Base-by-base conservation (phyloP, 371 early-diverging fungal genomes). In the Apophysomyces elegans region DNA sequence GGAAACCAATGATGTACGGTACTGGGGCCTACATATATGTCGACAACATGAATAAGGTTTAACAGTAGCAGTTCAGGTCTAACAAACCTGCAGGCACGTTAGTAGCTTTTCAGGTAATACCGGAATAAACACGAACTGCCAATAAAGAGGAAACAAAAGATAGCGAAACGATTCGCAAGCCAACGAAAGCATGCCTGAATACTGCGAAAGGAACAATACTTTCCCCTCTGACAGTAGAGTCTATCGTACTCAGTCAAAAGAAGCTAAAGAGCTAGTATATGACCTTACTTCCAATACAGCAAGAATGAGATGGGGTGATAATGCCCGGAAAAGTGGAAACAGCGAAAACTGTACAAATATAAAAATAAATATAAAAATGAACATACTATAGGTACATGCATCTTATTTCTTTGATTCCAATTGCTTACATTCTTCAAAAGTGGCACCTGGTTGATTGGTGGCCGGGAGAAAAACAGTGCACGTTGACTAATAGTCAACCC, bases 121-220 rank as follows among this genome's bases (percentile, higher is more conserved):
- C 0, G 95, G 93, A 45, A 94, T 92, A 59, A 88, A 87, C 4
- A 92, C 91, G 65, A 91, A 90, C 62, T 91, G 92, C 93, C 94
- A 93, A 56, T 85, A 85, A 26, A 94, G 76, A 1, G 95, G 95
- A 65, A 89, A 94, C 32, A 93, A 68, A 7, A 93, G 74, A 46
- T 88, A 82, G 6, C 85, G 84, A 41, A 93, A 79, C 1, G 88
- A 80, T 65, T 93, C 93, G 59, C 86, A 81, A 4, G 90, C 92
- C 6, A 89, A 65, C 0, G 90, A 89, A 56, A 94, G 81, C 91
- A 94, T 91, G 37, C 88, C 85, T 11, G 83, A 68, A 65, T 88
- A 83, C 5, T 85, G 76, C 6, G 93, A 93, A 14, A 93, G 54
- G 57, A 94, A 90, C 12, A 94, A 68, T 13, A 94, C 86, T 65